Percentiles rank a stretch among this genome's conserved stretches.
Evolutionary conservation across 768 basidiomycete genomes (phyloP).

Genomic region (Rhodotorula toruloides): DNA sequence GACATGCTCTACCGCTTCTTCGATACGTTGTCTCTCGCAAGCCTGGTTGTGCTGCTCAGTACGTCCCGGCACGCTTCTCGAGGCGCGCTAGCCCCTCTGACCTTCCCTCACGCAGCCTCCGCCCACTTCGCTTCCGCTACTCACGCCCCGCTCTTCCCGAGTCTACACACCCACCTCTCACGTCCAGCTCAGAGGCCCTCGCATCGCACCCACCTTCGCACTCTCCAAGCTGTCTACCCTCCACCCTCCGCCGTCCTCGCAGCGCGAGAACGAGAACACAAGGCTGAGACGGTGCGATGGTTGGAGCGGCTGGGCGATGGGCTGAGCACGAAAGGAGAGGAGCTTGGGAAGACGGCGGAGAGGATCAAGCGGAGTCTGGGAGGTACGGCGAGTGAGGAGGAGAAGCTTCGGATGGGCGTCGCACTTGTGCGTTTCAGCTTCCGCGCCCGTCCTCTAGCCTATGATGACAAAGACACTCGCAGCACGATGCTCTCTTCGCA

Average conservation of each 20-base stretch:
- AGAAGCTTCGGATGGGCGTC: neutral
- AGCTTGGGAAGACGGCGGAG: neutral
- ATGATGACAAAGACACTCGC: neutral
- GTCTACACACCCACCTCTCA: neutral
- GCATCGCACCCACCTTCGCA: neutral
- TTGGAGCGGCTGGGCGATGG: neutral
- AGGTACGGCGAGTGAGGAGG: neutral
- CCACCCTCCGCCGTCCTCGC: neutral
- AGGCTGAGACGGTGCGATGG: neutral
- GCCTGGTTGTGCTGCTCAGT: too few species aligned
- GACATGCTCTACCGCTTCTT: too few species aligned
- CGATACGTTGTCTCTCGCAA: neutral
- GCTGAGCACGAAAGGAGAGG: neutral
- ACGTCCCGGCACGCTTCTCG: too few species aligned
- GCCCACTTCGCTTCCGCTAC: neutral
- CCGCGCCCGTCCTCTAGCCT: neutral
- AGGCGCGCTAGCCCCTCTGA: too few species aligned
- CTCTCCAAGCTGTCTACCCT: neutral
- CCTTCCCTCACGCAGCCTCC: neutral
- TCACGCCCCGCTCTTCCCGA: neutral
- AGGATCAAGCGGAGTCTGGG: neutral
- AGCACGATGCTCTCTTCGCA: slow-evolving; percentile 16
- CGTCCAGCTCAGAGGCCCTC: neutral
- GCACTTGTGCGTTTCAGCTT: slow-evolving; percentile 8
- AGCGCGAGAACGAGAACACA: neutral